These are phyloP conservation scores for Diaporthe destruens DNA, from an alignment of 2,329 filamentous ascomycete genomes.

Conservation along the genomic window DNA sequence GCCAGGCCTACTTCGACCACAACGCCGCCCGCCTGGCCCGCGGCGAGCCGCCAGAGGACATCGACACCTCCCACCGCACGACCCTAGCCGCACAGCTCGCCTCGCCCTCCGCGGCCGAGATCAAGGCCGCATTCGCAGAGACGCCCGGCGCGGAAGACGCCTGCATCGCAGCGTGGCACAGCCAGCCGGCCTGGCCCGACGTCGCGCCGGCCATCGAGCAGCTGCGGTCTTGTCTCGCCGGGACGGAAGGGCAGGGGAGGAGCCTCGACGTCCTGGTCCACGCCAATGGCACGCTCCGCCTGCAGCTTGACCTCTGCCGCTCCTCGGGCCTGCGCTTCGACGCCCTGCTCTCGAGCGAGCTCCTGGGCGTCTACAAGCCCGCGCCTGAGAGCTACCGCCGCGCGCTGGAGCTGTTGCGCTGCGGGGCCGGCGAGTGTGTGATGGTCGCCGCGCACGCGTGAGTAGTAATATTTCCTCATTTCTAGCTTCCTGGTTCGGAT, in stretches of 20 bases:
- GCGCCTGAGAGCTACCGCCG: conserved; percentile 60
- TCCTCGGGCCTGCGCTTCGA: conserved; percentile 63
- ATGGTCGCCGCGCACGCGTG: conserved; percentile 64
- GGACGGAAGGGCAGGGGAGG: conserved; percentile 41
- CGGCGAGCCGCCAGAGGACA: conserved; percentile 58
- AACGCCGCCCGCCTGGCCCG: conserved; percentile 54
- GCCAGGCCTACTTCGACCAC: conserved; percentile 61
- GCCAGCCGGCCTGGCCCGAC: conserved; percentile 64
- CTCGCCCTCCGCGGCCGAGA: conserved; percentile 42
- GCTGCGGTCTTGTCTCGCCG: conserved; percentile 46
- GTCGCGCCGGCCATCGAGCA: conserved; percentile 56
- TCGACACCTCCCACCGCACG: conserved; percentile 62
- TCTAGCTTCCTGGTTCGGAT: too few relatives aligned
- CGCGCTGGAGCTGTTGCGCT: conserved; percentile 58
- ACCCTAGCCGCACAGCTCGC: conserved; percentile 55
- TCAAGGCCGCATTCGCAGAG: conserved; percentile 42
- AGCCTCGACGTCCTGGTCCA: conserved; percentile 60
- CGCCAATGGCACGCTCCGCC: conserved; percentile 66
- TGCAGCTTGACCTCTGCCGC: conserved; percentile 64
- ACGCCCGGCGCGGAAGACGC: conserved; percentile 41
- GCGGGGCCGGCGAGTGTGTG: conserved; percentile 60
- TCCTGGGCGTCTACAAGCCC: conserved; percentile 64
- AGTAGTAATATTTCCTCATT: too few relatives aligned
- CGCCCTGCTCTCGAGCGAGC: conserved; percentile 65
- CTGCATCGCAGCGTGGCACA: conserved; percentile 60